Evolutionary conservation across 371 early-diverging fungal species (phyloP), one percentile per base, ranked within the genome.

Genomic region (Conidiobolus incongruus): DNA sequence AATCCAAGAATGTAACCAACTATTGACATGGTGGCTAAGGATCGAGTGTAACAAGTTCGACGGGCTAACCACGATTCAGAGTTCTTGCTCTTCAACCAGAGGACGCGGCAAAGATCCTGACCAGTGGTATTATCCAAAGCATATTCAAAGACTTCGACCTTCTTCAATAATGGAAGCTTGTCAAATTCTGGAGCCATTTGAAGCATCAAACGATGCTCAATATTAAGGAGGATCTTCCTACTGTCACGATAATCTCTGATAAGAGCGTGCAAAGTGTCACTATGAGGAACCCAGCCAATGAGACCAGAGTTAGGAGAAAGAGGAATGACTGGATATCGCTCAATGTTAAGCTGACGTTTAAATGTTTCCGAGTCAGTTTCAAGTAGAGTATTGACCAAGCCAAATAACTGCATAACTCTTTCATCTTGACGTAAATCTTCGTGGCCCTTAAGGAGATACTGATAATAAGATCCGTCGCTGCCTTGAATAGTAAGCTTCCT

Each of bases 361-460:
- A 89, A 82, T 0, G 93, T 91, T 51, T 95, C 93, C 0, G 84
- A 64, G 52, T 95, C 92, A 5, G 69, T 68, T 12, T 64, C 62
- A 1, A 97, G 70, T 23, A 95, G 52, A 6, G 87, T 90, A 56
- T 95, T 97, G 40, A 97, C 83, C 21, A 97, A 73, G 2, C 91
- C 94, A 65, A 97, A 97, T 38, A 95, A 58, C 59, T 97, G 97
- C 95, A 97, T 97, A 10, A 93, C 96, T 44, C 97, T 78, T 63
- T 97, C 97, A 59, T 97, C 97, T 60, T 94, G 95, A 40, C 98
- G 78, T 28, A 97, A 59, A 68, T 97, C 98, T 64, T 95, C 98
- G 53, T 91, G 93, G 7, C 91, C 96, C 67, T 97, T 97, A 45
- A 95, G 67, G 45, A 94, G 53, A 51, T 75, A 97, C 57, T 79